These are phyloP conservation scores for Draba incana DNA, from an alignment of 345 rosid genomes.

Conservation along the genomic window DNA sequence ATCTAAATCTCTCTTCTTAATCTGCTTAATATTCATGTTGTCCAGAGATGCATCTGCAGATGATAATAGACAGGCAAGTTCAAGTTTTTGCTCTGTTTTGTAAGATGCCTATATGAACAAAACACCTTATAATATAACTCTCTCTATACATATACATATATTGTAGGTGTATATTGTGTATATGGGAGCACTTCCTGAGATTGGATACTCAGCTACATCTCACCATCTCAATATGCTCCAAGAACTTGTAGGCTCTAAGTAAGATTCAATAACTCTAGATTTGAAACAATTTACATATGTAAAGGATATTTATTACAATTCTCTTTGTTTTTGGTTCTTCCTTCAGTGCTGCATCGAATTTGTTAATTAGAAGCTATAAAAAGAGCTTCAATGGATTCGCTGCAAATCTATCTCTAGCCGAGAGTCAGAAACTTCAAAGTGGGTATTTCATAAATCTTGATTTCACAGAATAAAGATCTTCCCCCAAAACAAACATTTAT, in stretches of 20 bases:
- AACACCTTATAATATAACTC: neutral
- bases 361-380: slow-evolving; percentile 43
- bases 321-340: neutral
- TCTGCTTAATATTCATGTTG: slow-evolving; percentile 6
- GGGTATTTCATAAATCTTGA: slow-evolving; percentile 11
- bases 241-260: slow-evolving; percentile 1
- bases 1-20: neutral
- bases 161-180: slow-evolving; percentile 35
- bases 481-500: too few species aligned
- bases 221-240: slow-evolving; percentile 32
- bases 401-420: slow-evolving; percentile 48
- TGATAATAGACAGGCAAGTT: slow-evolving; percentile 32
- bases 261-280: slow-evolving; percentile 3
- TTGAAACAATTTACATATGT: neutral
- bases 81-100: slow-evolving; percentile 8
- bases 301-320: neutral
- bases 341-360: slow-evolving; percentile 20
- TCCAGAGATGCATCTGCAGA: slow-evolving; percentile 24
- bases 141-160: neutral
- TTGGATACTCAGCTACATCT: slow-evolving; percentile 23
- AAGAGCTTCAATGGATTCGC: slow-evolving; percentile 65
- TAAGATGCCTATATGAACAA: neutral
- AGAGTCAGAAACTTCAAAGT: slow-evolving; percentile 45
- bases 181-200: slow-evolving; percentile 31
- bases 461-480: neutral